Percentiles rank a stretch among this genome's conserved stretches.
phyloP scores from a whole-genome alignment of 768 basidiomycete genomes.

The Boletus reticuloceps region DNA sequence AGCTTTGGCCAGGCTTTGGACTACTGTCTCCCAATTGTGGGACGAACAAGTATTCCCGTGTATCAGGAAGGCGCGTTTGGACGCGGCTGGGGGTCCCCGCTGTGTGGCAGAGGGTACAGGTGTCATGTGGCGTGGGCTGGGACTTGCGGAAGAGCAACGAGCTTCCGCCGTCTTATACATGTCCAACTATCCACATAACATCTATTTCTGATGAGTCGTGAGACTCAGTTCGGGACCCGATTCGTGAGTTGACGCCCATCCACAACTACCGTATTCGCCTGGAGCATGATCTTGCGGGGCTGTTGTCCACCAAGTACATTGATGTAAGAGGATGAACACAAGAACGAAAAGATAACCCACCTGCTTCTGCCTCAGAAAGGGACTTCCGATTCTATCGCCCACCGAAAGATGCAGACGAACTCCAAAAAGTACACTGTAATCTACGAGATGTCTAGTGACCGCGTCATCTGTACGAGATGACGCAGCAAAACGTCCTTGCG shows the following conservation, averaged over 20 bases:
- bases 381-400: no score
- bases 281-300: slow-evolving; percentile 85
- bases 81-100: slow-evolving; percentile 12
- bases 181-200: background rate
- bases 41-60: slow-evolving; percentile 10
- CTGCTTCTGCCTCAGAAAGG: slow-evolving; percentile 68
- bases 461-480: background rate
- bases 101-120: slow-evolving; percentile 14
- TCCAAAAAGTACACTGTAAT: no score
- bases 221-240: background rate
- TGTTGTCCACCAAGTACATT: slow-evolving; percentile 27
- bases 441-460: background rate
- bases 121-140: slow-evolving; percentile 2
- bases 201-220: slow-evolving; percentile 8
- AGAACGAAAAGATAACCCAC: slow-evolving; percentile 37
- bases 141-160: no score
- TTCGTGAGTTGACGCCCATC: slow-evolving; percentile 32
- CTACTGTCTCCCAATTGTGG: slow-evolving; percentile 14
- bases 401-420: no score
- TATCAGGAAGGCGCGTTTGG: slow-evolving; percentile 16
- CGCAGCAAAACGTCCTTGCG: background rate
- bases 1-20: slow-evolving; percentile 2
- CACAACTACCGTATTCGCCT: slow-evolving; percentile 73
- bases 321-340: background rate
- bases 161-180: background rate